Evolutionary conservation across 768 basidiomycete genomes (phyloP).

Genomic region (Amanita pallidorosea): DNA sequence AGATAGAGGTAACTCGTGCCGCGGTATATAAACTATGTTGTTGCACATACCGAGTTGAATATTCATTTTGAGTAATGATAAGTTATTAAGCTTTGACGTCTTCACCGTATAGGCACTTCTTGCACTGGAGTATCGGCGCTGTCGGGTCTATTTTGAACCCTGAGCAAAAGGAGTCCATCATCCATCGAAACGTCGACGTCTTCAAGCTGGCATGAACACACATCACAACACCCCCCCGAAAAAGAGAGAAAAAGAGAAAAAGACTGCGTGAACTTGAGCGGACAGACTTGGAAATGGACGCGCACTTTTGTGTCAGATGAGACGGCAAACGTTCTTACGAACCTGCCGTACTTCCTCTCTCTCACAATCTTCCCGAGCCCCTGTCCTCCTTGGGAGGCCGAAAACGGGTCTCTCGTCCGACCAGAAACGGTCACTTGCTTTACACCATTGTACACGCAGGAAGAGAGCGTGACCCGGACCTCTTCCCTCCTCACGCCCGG

Average conservation of each 20-base stretch:
- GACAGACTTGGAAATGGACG: slow-evolving; percentile 9
- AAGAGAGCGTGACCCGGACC: slow-evolving; percentile 47
- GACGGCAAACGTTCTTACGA: slow-evolving; percentile 41
- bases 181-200: slow-evolving; percentile 46
- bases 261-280: slow-evolving; percentile 6
- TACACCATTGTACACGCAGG: slow-evolving; percentile 49
- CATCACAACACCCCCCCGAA: background rate
- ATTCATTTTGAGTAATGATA: background rate
- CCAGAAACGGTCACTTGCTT: slow-evolving; percentile 53
- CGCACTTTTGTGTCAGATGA: slow-evolving; percentile 47
- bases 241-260: slow-evolving; percentile 2
- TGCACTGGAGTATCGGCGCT: slow-evolving; percentile 21
- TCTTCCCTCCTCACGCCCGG: slow-evolving; percentile 55
- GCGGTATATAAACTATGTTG: background rate
- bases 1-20: too few relatives aligned
- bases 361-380: slow-evolving; percentile 21
- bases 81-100: background rate
- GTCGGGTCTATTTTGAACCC: slow-evolving; percentile 16
- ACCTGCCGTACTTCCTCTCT: slow-evolving; percentile 46
- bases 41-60: background rate
- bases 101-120: slow-evolving; percentile 39
- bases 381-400: slow-evolving; percentile 15
- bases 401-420: slow-evolving; percentile 28
- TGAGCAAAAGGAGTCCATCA: slow-evolving; percentile 51
- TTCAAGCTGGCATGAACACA: slow-evolving; percentile 27